These are phyloP conservation scores for Spergularia bocconei DNA, from an alignment of 148 eudicot species.

Conservation along the genomic window DNA sequence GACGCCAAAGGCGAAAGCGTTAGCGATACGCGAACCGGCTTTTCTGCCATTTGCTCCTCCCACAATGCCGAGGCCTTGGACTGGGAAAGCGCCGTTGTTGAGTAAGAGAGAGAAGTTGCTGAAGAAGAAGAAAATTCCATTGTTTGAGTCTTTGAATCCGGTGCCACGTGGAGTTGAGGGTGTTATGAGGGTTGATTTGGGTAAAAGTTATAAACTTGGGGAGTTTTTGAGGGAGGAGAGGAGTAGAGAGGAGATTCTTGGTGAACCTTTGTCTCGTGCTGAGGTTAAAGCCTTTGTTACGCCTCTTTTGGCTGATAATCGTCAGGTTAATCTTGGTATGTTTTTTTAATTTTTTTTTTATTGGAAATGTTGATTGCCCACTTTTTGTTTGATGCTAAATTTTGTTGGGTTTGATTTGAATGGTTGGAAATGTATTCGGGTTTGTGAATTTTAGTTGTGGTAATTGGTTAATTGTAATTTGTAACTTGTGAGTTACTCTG, in stretches of 20 bases:
- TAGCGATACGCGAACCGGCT: slow-evolving; percentile 81
- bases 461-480: not conserved
- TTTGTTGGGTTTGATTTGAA: slow-evolving; percentile 1
- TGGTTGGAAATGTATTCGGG: not conserved
- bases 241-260: slow-evolving; percentile 61
- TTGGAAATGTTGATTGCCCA: not conserved
- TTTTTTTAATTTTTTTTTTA: not conserved
- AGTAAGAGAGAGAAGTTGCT: slow-evolving; percentile 33
- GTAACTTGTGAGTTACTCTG: too few relatives aligned
- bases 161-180: slow-evolving; percentile 21
- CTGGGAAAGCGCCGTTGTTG: slow-evolving; percentile 88
- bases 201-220: slow-evolving; percentile 40
- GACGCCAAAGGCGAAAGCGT: slow-evolving; percentile 70
- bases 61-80: slow-evolving; percentile 90
- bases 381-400: not conserved
- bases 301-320: slow-evolving; percentile 52
- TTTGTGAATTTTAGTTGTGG: not conserved
- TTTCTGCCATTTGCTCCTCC: slow-evolving; percentile 94
- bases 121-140: slow-evolving; percentile 48
- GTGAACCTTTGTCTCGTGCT: slow-evolving; percentile 60
- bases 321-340: slow-evolving; percentile 57
- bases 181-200: slow-evolving; percentile 48
- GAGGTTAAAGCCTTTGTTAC: slow-evolving; percentile 58
- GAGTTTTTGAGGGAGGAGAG: slow-evolving; percentile 30
- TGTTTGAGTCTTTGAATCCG: slow-evolving; percentile 50